Evolutionary conservation across 1,284 basidiomycete genomes (phyloP), one percentile per base, ranked within the genome.

Genomic region (Boletus albobrunnescens): DNA sequence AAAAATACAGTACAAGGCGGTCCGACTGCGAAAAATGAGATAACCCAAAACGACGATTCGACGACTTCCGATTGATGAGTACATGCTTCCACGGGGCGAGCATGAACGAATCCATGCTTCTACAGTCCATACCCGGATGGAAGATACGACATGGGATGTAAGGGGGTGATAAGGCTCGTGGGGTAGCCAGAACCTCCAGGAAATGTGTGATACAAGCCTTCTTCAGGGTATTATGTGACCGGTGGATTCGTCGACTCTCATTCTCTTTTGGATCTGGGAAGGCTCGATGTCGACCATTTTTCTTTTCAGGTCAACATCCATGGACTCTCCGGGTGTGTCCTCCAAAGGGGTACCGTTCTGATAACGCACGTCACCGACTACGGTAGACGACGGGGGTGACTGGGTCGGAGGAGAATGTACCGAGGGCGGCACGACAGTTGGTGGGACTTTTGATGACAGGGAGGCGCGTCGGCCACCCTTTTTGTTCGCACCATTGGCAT

Each of bases 381-480:
- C 32, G 26, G 59, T 66, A 35, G 67, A 68, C 36, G 74, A 74
- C 20, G 75, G 74, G 22, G 76, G 76, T 19, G 74, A 74, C 24
- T 63, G 60, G 17, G 72, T 61, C 64, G 79, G 74, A 44, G 78
- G 77, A 4, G 79, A 81, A 13, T 75, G 72, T n/a, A 73, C 71
- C 19, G 79, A 79, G 32, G 53, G 36, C 11, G 55, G 64, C 11
- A 72, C 69, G 46, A 70, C 67, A 28, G 53, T 61, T 10, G 64
- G 67, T 30, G 66, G 63, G 10, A 54, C 50, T 61, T 75, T 77
- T 27, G 74, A 74, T 23, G 61, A 65, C 36, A 72, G 70, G 39
- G 78, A 79, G 22, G 75, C 68, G 23, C 77, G 71, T 47, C 79
- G 69, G 46, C 56, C 47, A 12, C 67, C 68, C 60, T 74, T 76